Conservation (phyloP, 805 yeast species). For the Cyberlindnera xylosilytica region DNA sequence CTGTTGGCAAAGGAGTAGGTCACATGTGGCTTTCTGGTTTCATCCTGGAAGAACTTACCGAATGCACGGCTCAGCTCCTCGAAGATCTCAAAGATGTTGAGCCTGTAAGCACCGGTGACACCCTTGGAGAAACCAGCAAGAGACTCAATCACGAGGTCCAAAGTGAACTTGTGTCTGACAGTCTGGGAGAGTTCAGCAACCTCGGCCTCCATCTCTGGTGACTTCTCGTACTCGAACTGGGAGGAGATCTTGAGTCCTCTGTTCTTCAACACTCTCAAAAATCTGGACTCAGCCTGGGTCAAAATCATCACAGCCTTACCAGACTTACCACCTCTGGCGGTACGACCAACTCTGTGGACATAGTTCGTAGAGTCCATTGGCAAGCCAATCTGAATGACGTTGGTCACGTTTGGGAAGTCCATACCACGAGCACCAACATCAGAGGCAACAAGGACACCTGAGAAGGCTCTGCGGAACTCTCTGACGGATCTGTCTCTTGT, state of each 20-base stretch:
- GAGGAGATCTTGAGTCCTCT: slow-evolving; percentile 55
- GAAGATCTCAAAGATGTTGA: slow-evolving; percentile 31
- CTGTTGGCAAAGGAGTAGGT: slow-evolving; percentile 19
- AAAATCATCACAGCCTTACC: slow-evolving; percentile 69
- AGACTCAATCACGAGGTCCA: slow-evolving; percentile 32
- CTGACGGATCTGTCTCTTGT: slow-evolving; percentile 60
- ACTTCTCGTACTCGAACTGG: slow-evolving; percentile 36
- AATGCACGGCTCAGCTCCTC: slow-evolving; percentile 31
- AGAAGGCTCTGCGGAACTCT: slow-evolving; percentile 43
- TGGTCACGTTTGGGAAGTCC: slow-evolving; percentile 87
- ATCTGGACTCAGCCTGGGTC: slow-evolving; percentile 54
- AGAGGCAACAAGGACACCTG: slow-evolving; percentile 72
- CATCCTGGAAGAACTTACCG: slow-evolving; percentile 25
- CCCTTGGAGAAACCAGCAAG: slow-evolving; percentile 37
- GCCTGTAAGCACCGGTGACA: slow-evolving; percentile 30
- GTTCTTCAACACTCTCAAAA: slow-evolving; percentile 45
- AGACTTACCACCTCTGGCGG: slow-evolving; percentile 84
- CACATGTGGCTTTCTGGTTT: slow-evolving; percentile 20
- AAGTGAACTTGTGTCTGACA: slow-evolving; percentile 27
- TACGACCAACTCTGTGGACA: slow-evolving; percentile 92
- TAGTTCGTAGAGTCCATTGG: slow-evolving; percentile 75
- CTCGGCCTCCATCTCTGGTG: slow-evolving; percentile 33
- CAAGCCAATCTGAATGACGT: slow-evolving; percentile 81
- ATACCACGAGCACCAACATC: slow-evolving; percentile 97
- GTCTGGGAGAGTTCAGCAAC: slow-evolving; percentile 26